Evolutionary conservation across 2,329 filamentous ascomycete species (phyloP), one percentile per base, ranked within the genome.

Genomic region (Incumbomyces lentus): DNA sequence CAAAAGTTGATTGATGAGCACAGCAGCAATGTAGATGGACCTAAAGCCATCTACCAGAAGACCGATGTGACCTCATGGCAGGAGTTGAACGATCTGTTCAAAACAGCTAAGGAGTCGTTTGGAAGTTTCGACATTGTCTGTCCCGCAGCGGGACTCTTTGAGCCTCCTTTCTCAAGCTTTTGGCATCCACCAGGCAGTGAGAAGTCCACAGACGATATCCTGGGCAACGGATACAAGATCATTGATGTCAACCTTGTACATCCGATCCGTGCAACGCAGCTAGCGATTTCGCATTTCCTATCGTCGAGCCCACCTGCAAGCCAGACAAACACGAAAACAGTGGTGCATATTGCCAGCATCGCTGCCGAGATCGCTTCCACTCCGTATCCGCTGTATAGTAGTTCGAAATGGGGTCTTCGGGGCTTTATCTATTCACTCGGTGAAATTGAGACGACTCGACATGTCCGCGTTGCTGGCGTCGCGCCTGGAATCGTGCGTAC

Each of bases 401-500:
- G 69, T 7, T 66, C 67, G 2, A 75, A 75, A 49, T 69, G 73
- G 49, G 71, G 62, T 6, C 64, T 75, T 44, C 68, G 59, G 40
- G 70, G 70, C 6, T 62, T 75, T 34, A 52, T 79, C 3, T 69
- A 75, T 46, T 68, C 66, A 3, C 57, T 81, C 12, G 70, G 62
- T 0, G 59, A 63, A 1, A 65, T 80, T 5, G 75, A 78, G 17
- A 45, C 61, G 1, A 40, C 47, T n/a, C n/a, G 37, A 40, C 26
- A 46, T 29, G 75, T 81, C 42, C 63, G 76, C 0, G 75, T 81
- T n/a, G 78, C 76, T 17, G 76, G 71, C 4, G 76, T 81, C 2
- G 75, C 76, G 12, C 78, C 78, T 0, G 78, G 76, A 0, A 61
- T 80, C 1, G 76, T 81, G 54, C 76, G 72, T 51, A 81, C 78